Conservation (phyloP, 1,284 basidiomycete genomes). For the Trichosporon asahii region DNA sequence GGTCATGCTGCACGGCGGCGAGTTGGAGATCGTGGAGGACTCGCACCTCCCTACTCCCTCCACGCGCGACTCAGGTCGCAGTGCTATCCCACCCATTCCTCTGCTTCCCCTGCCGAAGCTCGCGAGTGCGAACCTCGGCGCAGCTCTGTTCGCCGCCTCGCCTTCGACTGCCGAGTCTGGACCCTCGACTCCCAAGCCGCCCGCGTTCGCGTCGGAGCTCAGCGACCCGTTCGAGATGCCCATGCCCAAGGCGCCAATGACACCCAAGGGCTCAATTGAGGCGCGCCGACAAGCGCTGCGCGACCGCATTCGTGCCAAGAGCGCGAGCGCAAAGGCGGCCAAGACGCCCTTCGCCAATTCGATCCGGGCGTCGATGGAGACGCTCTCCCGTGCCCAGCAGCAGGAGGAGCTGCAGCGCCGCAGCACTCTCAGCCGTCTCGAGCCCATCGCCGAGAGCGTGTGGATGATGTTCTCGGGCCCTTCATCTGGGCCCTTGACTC, state of each 20-base stretch:
- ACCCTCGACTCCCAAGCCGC: conserved; percentile 4
- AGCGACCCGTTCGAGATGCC: conserved; percentile 41
- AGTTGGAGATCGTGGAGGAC: conserved; percentile 10
- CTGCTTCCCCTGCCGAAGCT: conserved; percentile 42
- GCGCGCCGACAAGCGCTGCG: conserved; percentile 46
- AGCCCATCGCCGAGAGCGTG: conserved; percentile 51
- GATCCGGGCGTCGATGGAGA: conserved; percentile 18
- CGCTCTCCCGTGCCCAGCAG: conserved; percentile 11
- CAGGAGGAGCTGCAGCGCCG: conserved; percentile 50
- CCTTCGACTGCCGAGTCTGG: conserved; percentile 21
- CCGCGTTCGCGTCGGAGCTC: conserved; percentile 26
- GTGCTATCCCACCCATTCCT: conserved; percentile 47
- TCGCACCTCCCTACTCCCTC: conserved; percentile 41
- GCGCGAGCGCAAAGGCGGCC: conserved; percentile 26
- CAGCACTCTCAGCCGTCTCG: conserved; percentile 49
- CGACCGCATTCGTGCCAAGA: conserved; percentile 47
- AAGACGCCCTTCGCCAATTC: conserved; percentile 34
- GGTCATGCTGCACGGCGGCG: conserved; percentile 45
- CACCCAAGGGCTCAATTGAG: conserved; percentile 34
- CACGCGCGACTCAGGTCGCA: conserved; percentile 31
- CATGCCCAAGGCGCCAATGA: conserved; percentile 14
- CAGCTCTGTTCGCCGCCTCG: conserved; percentile 31
- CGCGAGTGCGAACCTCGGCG: conserved; percentile 33
- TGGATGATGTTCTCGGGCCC: conserved; percentile 52
- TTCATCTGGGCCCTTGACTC: conserved; percentile 27